phyloP scores from a whole-genome alignment of 768 basidiomycete genomes.

The Boletus fagicola region DNA sequence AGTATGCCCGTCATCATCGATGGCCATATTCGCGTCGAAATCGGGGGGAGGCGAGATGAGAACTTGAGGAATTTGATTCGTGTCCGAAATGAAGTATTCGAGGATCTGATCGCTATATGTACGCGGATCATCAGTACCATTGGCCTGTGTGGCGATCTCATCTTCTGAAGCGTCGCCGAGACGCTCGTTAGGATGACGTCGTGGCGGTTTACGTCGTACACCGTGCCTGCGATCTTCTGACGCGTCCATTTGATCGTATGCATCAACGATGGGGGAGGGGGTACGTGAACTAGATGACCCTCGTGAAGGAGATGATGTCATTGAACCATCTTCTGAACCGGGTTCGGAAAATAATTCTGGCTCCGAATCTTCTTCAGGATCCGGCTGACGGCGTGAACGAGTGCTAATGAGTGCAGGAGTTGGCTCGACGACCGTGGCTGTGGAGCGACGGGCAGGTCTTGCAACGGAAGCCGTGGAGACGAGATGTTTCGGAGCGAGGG shows the following conservation, averaged over 20 bases:
- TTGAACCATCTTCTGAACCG: conserved; percentile 83
- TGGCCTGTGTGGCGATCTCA: conserved; percentile 38
- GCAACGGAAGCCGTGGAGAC: conserved; percentile 61
- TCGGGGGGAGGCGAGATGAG: conserved; percentile 85
- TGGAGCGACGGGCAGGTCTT: conserved; percentile 29
- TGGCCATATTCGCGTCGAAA: conserved; percentile 93
- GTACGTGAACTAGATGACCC: conserved; percentile 88
- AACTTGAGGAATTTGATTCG: conserved; percentile 83
- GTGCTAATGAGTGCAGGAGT: conserved; percentile 39
- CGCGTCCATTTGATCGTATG: conserved; percentile 32
- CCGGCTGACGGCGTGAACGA: conserved; percentile 55
- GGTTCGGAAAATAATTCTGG: conserved; percentile 62
- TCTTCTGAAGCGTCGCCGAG: conserved; percentile 45
- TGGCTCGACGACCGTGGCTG: conserved; percentile 19
- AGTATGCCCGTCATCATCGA: conserved; percentile 98
- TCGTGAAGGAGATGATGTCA: conserved; percentile 87
- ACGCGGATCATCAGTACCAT: conserved; percentile 52
- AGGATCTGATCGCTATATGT: conserved; percentile 95
- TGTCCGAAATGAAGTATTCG: conserved; percentile 98
- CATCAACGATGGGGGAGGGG: conserved; percentile 76
- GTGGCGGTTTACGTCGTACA: conserved; percentile 47
- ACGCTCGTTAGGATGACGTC: conserved; percentile 46
- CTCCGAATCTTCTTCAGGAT: conserved; percentile 57
- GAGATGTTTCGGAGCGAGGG: conserved; percentile 94
- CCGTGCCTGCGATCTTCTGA: conserved; percentile 35